A percentile compares a stretch with the other conserved stretches of the same genome.
Conservation (phyloP, 2,329 filamentous ascomycete genomes). For the Apiospora sp. region DNA sequence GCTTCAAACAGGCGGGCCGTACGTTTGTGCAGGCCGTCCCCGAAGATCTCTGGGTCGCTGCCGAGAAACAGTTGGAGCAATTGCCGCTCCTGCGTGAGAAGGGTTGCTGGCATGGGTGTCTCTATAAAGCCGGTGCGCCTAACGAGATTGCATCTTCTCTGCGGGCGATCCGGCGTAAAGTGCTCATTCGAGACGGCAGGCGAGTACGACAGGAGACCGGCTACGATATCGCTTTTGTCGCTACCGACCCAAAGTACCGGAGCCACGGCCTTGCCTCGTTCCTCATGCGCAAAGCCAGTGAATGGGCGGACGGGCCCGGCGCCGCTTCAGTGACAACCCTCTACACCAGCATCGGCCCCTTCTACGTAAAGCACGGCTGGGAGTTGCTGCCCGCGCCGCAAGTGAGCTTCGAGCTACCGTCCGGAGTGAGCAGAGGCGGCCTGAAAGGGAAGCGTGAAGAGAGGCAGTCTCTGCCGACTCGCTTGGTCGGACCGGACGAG, state of each 20-base stretch:
- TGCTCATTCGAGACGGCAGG: slow-evolving; percentile 4
- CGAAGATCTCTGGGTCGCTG: not conserved
- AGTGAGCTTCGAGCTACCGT: slow-evolving; percentile 13
- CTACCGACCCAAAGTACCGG: not conserved
- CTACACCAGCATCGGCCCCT: not conserved
- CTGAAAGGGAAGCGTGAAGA: not conserved
- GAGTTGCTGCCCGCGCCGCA: slow-evolving; percentile 19
- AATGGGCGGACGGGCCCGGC: slow-evolving; percentile 22
- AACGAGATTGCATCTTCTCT: not conserved
- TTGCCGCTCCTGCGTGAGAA: slow-evolving; percentile 11
- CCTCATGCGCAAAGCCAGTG: slow-evolving; percentile 4
- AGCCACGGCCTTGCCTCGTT: slow-evolving; percentile 19
- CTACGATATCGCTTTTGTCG: not conserved
- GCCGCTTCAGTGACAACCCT: not conserved
- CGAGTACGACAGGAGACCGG: not conserved
- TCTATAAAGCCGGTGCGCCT: not conserved
- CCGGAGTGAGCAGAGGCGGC: not conserved
- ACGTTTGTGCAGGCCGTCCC: not conserved
- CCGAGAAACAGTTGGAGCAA: not conserved
- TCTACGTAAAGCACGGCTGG: slow-evolving; percentile 17
- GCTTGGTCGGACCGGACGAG: not conserved
- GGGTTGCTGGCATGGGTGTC: slow-evolving; percentile 18
- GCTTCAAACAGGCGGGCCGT: slow-evolving; percentile 10
- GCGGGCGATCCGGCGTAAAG: not conserved
- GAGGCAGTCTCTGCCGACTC: not conserved